phyloP scores from a whole-genome alignment of 257 asterid species.

The Prunella vulgaris region DNA sequence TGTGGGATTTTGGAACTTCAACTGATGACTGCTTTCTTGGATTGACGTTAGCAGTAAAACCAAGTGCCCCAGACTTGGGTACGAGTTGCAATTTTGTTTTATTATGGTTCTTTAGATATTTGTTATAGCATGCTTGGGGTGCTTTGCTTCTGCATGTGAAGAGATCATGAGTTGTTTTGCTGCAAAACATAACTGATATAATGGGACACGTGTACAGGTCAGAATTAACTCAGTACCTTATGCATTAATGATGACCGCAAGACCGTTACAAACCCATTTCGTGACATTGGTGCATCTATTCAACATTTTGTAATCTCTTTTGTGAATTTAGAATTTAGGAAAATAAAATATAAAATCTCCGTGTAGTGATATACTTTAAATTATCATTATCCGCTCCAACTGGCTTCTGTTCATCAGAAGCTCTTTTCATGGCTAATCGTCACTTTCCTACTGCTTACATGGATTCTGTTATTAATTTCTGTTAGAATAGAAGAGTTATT shows the following conservation, averaged over 20 bases:
- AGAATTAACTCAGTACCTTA: neutral
- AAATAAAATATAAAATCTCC: neutral
- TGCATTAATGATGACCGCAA: neutral
- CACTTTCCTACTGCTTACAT: neutral
- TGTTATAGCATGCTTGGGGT: neutral
- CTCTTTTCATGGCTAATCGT: neutral
- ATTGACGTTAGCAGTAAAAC: slow-evolving; percentile 87
- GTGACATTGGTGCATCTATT: neutral
- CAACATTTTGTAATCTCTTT: neutral
- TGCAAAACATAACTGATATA: neutral
- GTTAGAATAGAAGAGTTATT: neutral
- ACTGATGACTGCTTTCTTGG: slow-evolving; percentile 87
- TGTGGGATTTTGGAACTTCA: slow-evolving; percentile 74
- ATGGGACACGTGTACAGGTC: slow-evolving; percentile 4
- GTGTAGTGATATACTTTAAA: neutral
- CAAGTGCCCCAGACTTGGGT: slow-evolving; percentile 75
- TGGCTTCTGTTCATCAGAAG: neutral
- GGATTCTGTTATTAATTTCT: neutral
- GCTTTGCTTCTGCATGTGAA: neutral
- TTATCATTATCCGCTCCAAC: neutral
- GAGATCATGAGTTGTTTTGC: neutral
- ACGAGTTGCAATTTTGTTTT: slow-evolving; percentile 5
- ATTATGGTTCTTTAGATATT: slow-evolving; percentile 3
- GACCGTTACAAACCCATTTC: neutral
- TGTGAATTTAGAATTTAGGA: neutral